Conservation (phyloP, 2,329 filamentous ascomycete species). For the Waltergamsia citrina region DNA sequence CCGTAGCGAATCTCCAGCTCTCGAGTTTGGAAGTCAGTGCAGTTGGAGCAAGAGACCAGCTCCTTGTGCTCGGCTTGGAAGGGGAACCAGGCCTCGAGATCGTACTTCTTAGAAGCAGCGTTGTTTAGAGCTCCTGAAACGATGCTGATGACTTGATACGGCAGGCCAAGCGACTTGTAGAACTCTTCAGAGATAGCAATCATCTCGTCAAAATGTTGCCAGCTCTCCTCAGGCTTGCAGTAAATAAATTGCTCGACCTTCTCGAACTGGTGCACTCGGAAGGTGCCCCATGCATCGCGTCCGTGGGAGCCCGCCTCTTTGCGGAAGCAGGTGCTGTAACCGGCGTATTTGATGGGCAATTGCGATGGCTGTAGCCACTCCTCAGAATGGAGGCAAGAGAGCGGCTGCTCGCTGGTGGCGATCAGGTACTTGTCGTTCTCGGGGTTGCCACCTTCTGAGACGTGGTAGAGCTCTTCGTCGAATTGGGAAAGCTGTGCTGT, state of each 20-base stretch:
- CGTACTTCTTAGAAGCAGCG: conserved; percentile 73
- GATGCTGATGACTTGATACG: conserved; percentile 87
- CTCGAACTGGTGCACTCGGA: conserved; percentile 96
- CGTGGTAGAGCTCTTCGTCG: conserved; percentile 96
- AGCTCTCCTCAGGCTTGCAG: conserved; percentile 81
- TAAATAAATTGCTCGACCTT: conserved; percentile 80
- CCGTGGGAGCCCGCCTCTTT: conserved; percentile 83
- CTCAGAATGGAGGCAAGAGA: conserved; percentile 84
- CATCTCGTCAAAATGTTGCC: conserved; percentile 92
- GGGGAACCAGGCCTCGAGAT: conserved; percentile 93
- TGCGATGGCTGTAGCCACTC: conserved; percentile 85
- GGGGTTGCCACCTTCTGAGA: conserved; percentile 66
- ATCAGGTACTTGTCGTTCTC: conserved; percentile 74
- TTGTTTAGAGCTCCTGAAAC: conserved; percentile 93
- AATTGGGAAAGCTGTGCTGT: conserved; percentile 96
- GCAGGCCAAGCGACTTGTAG: conserved; percentile 80
- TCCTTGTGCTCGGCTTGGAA: conserved; percentile 98
- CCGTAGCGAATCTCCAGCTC: conserved; percentile 91
- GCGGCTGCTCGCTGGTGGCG: conserved; percentile 87
- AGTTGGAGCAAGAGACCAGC: conserved; percentile 95
- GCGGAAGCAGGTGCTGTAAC: conserved; percentile 91
- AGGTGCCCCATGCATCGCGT: conserved; percentile 94
- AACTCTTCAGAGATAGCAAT: conserved; percentile 86
- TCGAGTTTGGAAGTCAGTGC: conserved; percentile 93
- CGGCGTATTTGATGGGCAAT: conserved; percentile 84